Percentiles rank a stretch among this genome's conserved stretches.
Evolutionary conservation across 768 basidiomycete species (phyloP).

Genomic region (Brasilioporus rufonigricans): DNA sequence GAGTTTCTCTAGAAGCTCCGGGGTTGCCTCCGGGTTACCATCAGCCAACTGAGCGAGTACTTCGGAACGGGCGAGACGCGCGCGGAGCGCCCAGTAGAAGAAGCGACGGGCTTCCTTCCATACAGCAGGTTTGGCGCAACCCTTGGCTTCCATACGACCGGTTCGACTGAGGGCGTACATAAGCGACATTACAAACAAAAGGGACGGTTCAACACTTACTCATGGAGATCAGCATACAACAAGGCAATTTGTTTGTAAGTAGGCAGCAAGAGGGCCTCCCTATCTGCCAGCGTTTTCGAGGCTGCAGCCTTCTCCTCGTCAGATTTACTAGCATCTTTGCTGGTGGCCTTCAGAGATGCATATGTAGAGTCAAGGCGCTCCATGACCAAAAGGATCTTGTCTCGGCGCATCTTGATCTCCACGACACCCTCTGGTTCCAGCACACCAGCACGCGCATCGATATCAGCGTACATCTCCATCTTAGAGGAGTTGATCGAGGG

Average conservation of each 20-base stretch:
- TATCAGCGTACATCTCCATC: constrained; percentile 99
- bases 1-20: constrained; percentile 63
- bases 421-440: constrained; percentile 96
- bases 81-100: constrained; percentile 93
- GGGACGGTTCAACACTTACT: constrained; percentile 57
- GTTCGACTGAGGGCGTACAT: constrained; percentile 58
- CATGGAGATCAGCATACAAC: constrained; percentile 94
- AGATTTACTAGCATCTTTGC: constrained; percentile 69
- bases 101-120: constrained; percentile 89
- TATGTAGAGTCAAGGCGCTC: constrained; percentile 88
- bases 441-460: constrained; percentile 94
- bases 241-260: constrained; percentile 93
- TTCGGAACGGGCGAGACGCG: constrained; percentile 68
- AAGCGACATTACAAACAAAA: not conserved
- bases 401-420: constrained; percentile 96
- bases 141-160: constrained; percentile 97
- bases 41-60: constrained; percentile 62
- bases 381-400: constrained; percentile 89
- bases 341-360: constrained; percentile 74
- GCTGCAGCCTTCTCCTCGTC: constrained; percentile 74
- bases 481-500: constrained; percentile 95
- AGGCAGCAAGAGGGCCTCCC: constrained; percentile 81
- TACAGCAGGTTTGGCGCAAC: constrained; percentile 79
- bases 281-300: constrained; percentile 60
- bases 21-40: constrained; percentile 68